These are phyloP conservation scores for Hansenula sp. DNA, from an alignment of 1,139 yeast species.

Conservation along the genomic window DNA sequence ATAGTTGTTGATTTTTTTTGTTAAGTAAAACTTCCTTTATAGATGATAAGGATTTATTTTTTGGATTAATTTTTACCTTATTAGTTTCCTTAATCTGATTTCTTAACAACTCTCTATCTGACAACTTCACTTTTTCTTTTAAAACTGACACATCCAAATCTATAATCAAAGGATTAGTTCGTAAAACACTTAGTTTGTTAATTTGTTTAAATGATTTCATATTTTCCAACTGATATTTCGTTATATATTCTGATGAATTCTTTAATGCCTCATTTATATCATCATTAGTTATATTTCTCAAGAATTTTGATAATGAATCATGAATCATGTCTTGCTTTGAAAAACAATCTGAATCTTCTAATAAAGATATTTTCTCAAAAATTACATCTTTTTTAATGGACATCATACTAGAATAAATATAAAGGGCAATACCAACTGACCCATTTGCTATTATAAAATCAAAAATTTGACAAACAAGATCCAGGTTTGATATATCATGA, in stretches of 20 bases:
- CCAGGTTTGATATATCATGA: slow-evolving; percentile 57
- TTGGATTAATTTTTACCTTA: background rate
- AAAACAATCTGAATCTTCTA: slow-evolving; percentile 6
- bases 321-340: slow-evolving; percentile 15
- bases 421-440: slow-evolving; percentile 40
- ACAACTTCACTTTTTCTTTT: background rate
- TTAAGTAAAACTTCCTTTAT: background rate
- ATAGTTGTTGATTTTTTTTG: background rate
- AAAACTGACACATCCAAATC: background rate
- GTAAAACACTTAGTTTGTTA: slow-evolving; percentile 11
- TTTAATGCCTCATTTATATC: slow-evolving; percentile 7
- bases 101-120: slow-evolving; percentile 1
- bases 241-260: background rate
- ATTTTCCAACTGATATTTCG: slow-evolving; percentile 1
- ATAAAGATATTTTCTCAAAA: slow-evolving; percentile 23
- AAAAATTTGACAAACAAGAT: slow-evolving; percentile 54
- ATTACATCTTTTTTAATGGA: slow-evolving; percentile 38
- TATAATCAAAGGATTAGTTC: background rate
- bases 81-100: background rate
- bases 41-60: background rate
- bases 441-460: slow-evolving; percentile 53
- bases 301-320: slow-evolving; percentile 14
- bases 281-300: background rate
- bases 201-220: slow-evolving; percentile 7
- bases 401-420: slow-evolving; percentile 54